These are phyloP conservation scores for Leccinellum rugosiceps DNA, from an alignment of 768 basidiomycete species.

Conservation along the genomic window DNA sequence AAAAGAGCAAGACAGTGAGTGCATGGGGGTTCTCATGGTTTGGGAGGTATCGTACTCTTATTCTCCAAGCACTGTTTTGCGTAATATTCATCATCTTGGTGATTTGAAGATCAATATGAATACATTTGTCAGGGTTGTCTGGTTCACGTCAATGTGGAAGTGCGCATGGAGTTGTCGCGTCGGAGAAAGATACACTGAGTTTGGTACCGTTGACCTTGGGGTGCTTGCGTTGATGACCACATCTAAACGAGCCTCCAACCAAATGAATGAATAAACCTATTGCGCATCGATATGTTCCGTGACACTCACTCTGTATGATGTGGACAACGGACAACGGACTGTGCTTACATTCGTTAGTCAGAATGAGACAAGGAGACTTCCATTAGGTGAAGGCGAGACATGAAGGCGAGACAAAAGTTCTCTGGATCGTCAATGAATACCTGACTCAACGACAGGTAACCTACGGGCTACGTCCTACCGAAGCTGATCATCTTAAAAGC, in stretches of 20 bases:
- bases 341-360: conserved; percentile 1
- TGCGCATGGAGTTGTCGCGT: no score
- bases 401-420: no score
- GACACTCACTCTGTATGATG: conserved; percentile 44
- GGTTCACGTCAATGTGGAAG: neutral
- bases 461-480: no score
- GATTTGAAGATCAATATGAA: conserved; percentile 18
- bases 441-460: no score
- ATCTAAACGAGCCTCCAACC: conserved; percentile 6
- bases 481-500: no score
- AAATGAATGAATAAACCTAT: neutral
- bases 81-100: conserved; percentile 43
- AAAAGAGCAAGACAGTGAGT: neutral
- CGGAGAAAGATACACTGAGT: neutral
- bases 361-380: neutral
- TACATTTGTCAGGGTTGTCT: neutral
- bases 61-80: conserved; percentile 52
- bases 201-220: no score
- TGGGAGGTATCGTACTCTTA: conserved; percentile 39
- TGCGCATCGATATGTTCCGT: neutral
- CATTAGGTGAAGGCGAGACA: no score
- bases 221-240: conserved; percentile 12
- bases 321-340: conserved; percentile 45
- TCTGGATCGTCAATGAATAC: no score
- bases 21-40: conserved; percentile 37